Conservation (phyloP, 1,284 basidiomycete genomes). For the Pseudozyma sp. region DNA sequence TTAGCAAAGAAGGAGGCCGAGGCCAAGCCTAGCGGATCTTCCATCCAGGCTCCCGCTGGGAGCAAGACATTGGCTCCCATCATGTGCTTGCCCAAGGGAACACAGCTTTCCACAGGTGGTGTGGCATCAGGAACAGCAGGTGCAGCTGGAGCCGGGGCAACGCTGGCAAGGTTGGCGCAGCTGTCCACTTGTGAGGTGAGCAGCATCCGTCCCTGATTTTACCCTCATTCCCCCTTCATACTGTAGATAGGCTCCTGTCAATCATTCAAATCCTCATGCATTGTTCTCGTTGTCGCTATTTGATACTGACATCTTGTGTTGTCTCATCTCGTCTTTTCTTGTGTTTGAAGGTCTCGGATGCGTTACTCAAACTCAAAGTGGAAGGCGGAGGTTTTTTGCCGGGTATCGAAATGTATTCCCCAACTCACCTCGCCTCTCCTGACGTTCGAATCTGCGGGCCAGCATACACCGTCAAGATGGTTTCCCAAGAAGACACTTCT, state of each 20-base stretch:
- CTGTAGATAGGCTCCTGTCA: conserved; percentile 12
- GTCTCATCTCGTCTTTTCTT: conserved; percentile 3
- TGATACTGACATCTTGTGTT: conserved; percentile 5
- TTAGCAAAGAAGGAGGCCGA: conserved; percentile 11
- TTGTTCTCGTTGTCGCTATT: neutral
- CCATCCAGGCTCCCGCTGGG: conserved; percentile 30
- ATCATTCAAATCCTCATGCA: neutral
- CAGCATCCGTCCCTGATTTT: conserved; percentile 26
- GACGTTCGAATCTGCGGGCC: conserved; percentile 73
- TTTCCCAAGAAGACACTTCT: conserved; percentile 74
- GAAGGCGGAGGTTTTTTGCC: conserved; percentile 83
- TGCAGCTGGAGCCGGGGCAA: conserved; percentile 5
- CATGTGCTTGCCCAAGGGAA: conserved; percentile 51
- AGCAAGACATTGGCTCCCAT: conserved; percentile 43
- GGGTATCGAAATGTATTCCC: conserved; percentile 78
- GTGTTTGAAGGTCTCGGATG: conserved; percentile 80
- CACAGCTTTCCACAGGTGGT: conserved; percentile 15
- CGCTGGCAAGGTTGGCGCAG: conserved; percentile 38
- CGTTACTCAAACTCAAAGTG: conserved; percentile 83
- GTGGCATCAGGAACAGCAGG: conserved; percentile 4
- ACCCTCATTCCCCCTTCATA: neutral
- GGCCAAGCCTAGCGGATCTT: conserved; percentile 28
- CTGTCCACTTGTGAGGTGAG: conserved; percentile 57
- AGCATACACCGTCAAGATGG: conserved; percentile 92
- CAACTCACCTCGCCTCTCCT: conserved; percentile 53